Conservation (phyloP, 176 grass and related monocot species). For the Panicum miliaceum region DNA sequence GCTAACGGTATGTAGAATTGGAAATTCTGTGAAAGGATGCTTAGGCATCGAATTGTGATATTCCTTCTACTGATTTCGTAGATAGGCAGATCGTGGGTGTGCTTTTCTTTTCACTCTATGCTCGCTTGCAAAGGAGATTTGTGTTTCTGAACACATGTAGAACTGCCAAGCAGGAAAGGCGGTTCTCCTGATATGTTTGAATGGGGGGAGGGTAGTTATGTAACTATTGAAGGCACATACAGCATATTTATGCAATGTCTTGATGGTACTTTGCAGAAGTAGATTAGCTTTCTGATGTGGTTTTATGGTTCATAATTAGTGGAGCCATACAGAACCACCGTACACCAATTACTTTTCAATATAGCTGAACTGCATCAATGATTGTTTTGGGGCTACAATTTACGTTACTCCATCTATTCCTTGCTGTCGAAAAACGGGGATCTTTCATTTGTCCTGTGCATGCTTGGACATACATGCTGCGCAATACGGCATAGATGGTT, state of each 20-base stretch:
- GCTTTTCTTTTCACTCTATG: background rate
- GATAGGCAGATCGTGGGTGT: background rate
- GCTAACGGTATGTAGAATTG: background rate
- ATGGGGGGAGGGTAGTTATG: background rate
- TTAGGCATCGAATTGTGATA: background rate
- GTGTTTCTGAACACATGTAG: background rate
- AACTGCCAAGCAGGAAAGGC: background rate
- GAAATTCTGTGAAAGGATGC: background rate
- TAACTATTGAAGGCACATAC: background rate
- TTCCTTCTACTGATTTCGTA: background rate
- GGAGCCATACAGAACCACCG: background rate
- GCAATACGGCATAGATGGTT: background rate
- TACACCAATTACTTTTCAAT: background rate
- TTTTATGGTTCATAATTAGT: conserved; percentile 7
- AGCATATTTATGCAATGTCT: background rate
- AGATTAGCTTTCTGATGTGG: background rate
- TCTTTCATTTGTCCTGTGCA: background rate
- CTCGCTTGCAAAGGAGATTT: background rate
- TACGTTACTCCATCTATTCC: background rate
- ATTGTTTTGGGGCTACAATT: conserved; percentile 3
- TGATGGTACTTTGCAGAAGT: conserved; percentile 10
- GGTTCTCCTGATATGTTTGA: background rate
- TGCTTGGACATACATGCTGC: background rate
- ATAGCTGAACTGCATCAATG: background rate
- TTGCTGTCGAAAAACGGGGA: background rate